Evolutionary conservation across 2,329 filamentous ascomycete species (phyloP).

Genomic region (Dryadomyces quercivorus): DNA sequence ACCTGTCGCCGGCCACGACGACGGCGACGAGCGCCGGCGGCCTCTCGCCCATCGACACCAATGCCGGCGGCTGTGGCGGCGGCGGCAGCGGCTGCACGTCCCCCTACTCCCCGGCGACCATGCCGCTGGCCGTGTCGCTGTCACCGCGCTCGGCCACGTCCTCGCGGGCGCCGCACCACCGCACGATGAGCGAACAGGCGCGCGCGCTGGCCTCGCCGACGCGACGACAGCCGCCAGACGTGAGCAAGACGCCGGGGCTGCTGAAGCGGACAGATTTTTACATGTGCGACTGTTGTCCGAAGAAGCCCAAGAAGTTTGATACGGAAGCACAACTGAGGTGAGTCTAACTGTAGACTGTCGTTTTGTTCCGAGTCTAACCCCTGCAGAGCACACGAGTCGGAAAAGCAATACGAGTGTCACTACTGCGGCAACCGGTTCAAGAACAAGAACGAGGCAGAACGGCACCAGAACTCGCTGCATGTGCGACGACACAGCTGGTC

Average conservation of each 20-base stretch:
- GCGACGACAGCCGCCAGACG: slow-evolving; percentile 36
- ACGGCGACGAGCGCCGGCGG: slow-evolving; percentile 31
- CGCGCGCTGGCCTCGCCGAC: slow-evolving; percentile 30
- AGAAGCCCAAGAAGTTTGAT: slow-evolving; percentile 94
- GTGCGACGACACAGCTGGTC: slow-evolving; percentile 93
- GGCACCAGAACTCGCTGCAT: slow-evolving; percentile 91
- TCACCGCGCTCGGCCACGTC: slow-evolving; percentile 36
- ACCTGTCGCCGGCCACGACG: slow-evolving; percentile 29
- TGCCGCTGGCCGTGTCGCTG: slow-evolving; percentile 31
- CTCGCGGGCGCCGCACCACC: slow-evolving; percentile 27
- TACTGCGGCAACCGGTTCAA: slow-evolving; percentile 96
- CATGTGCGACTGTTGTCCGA: slow-evolving; percentile 90
- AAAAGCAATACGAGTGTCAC: slow-evolving; percentile 90
- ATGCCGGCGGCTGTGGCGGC: slow-evolving; percentile 8
- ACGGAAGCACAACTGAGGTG: slow-evolving; percentile 72
- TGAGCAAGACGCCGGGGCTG: slow-evolving; percentile 23
- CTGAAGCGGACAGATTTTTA: slow-evolving; percentile 33
- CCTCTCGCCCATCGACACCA: slow-evolving; percentile 32
- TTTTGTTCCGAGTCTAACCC: neutral
- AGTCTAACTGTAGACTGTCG: no score
- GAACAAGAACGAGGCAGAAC: slow-evolving; percentile 96
- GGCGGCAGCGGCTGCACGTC: slow-evolving; percentile 25
- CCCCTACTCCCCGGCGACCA: slow-evolving; percentile 32
- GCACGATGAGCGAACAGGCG: slow-evolving; percentile 30
- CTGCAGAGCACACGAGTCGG: slow-evolving; percentile 69